A percentile compares a stretch with the other conserved stretches of the same genome.
Conservation (phyloP, 148 eudicot species). For the Suaeda aralocaspica region DNA sequence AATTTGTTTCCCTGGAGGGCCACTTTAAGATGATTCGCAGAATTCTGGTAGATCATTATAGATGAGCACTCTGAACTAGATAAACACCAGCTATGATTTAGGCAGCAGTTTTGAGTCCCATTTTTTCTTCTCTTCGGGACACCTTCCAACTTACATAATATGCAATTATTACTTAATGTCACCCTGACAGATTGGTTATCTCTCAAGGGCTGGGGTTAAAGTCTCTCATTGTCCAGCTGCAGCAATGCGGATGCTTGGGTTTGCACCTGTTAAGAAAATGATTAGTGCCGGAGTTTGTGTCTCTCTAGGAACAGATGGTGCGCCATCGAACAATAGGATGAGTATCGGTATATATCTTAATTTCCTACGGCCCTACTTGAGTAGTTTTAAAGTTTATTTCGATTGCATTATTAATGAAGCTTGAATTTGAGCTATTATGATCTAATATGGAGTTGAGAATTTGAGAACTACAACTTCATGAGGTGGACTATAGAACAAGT, state of each 20-base stretch:
- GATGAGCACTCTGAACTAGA: neutral
- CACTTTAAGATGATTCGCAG: neutral
- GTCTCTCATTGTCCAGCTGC: slow-evolving; percentile 98
- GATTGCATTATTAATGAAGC: neutral
- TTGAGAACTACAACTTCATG: neutral
- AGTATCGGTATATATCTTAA: slow-evolving; percentile 59
- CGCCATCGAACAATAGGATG: slow-evolving; percentile 95
- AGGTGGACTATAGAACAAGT: neutral
- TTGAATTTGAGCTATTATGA: neutral
- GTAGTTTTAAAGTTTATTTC: neutral
- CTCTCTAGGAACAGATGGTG: slow-evolving; percentile 94
- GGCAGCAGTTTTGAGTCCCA: neutral
- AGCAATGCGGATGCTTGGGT: slow-evolving; percentile 96
- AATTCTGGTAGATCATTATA: neutral
- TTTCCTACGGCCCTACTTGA: neutral
- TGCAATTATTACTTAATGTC: neutral
- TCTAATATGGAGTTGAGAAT: neutral
- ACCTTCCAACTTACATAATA: neutral
- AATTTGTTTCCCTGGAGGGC: neutral
- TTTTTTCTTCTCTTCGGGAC: neutral
- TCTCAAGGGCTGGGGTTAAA: slow-evolving; percentile 71
- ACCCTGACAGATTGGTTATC: slow-evolving; percentile 52
- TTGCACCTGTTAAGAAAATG: slow-evolving; percentile 89
- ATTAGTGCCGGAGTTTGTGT: slow-evolving; percentile 74
- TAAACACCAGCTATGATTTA: neutral